These are phyloP conservation scores for Astrothelium macrocarpum DNA, from an alignment of 495 filamentous ascomycete genomes.

Conservation along the genomic window DNA sequence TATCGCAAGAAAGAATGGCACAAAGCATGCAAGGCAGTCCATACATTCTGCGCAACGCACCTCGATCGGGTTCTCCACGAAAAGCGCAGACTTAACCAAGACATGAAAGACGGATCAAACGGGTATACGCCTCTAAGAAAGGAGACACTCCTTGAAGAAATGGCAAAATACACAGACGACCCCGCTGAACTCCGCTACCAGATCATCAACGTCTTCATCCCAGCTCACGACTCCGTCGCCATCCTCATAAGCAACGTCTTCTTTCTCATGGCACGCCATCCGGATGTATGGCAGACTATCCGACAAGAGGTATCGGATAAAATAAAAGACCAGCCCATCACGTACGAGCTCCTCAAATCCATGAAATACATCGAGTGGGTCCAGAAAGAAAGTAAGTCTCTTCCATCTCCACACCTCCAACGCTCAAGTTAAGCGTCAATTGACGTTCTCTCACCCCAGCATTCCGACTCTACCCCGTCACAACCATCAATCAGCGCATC, in stretches of 20 bases:
- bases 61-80: conserved; percentile 26
- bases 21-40: conserved; percentile 14
- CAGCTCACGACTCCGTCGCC: conserved; percentile 28
- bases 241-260: conserved; percentile 24
- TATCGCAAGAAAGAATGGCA: not conserved
- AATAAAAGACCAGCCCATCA: conserved; percentile 29
- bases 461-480: conserved; percentile 24
- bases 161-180: conserved; percentile 31
- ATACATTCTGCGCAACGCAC: conserved; percentile 41
- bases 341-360: conserved; percentile 23
- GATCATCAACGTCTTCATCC: conserved; percentile 27
- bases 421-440: not conserved
- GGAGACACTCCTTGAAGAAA: conserved; percentile 33
- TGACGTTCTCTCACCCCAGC: conserved; percentile 22
- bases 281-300: too few relatives aligned
- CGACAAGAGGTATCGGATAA: too few relatives aligned
- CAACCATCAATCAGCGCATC: conserved; percentile 26
- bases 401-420: not conserved
- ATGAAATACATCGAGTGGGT: conserved; percentile 27
- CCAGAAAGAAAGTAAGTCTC: conserved; percentile 23
- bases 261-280: too few relatives aligned
- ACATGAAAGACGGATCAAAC: conserved; percentile 15
- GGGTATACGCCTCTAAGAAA: too few relatives aligned
- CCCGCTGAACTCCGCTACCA: conserved; percentile 27
- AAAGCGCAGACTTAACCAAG: not conserved